Evolutionary conservation across 805 yeast genomes (phyloP), one percentile per base, ranked within the genome.

Genomic region (Candida rishiriensis): DNA sequence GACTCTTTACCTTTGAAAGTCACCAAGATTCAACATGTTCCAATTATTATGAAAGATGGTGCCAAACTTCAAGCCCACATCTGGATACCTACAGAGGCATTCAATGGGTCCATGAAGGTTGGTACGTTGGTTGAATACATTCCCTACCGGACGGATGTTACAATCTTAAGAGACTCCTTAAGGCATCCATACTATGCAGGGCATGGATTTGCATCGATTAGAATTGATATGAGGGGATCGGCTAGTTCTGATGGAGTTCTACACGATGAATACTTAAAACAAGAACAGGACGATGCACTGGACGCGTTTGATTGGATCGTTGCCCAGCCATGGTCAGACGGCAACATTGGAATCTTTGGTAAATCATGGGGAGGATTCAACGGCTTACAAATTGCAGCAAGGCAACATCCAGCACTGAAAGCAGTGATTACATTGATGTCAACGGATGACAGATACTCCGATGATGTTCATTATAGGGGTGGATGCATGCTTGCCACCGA

Each of bases 311-410:
- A 71, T 47, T 71, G 74, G 74, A 66, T 71, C n/a, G 41, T 59
- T 3, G 40, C 44, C 16, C 75, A 72, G 48, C 32, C 40, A 0
- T 71, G 75, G 75, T 70, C 75, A 30, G 71, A 71, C 48, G 76
- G 75, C 11, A 64, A 60, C 41, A 63, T 71, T 43, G 76, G 69
- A 15, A 69, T 70, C 71, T 69, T 71, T 59, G 76, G 76, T 32
- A 71, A 71, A 51, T 70, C 75, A 1, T 71, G 76, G 76, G 75
- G 72, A 41, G 76, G 76, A 1, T 71, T 71, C 56, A 71, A 71
- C 48, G 70, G 73, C 9, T 56, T 71, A 31, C 76, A 71, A 50
- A 55, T 71, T 18, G 75, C 76, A 10, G 71, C 71, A 6, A 62
- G 72, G 55, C 71, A 69, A 47, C 76, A 72, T 49, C 75, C 75